Conservation (phyloP, 208 protist species). For the Wallacemonas sp. region DNA sequence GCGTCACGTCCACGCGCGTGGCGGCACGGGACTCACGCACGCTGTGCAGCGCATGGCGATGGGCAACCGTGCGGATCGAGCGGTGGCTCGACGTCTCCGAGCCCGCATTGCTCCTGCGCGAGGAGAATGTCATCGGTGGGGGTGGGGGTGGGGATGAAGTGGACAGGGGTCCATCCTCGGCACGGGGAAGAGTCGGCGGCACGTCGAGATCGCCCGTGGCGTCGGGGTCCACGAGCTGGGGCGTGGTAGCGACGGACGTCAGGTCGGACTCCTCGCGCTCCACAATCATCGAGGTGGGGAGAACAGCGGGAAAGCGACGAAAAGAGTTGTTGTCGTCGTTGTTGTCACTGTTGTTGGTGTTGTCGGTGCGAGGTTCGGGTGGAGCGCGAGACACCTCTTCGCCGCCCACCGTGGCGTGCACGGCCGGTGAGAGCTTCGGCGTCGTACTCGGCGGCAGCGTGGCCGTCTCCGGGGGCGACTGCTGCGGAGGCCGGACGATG, state of each 20-base stretch:
- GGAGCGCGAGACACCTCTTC: too few species aligned
- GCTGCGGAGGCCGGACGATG: too few species aligned
- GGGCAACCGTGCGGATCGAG: conserved; percentile 10
- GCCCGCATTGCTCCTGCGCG: background rate
- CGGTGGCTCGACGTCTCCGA: conserved; percentile 11
- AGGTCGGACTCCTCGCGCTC: background rate
- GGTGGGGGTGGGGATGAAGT: background rate
- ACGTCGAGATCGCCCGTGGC: too few species aligned
- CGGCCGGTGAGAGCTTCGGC: too few species aligned
- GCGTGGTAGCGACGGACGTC: background rate
- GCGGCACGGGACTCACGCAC: background rate
- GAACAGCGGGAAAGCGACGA: too few species aligned
- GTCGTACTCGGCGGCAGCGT: too few species aligned
- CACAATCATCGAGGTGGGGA: background rate
- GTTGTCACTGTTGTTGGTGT: too few species aligned
- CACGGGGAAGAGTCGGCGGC: too few species aligned
- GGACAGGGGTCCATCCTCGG: background rate
- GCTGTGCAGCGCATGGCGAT: conserved; percentile 4
- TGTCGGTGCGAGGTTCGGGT: too few species aligned
- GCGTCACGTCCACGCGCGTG: background rate
- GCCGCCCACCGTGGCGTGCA: too few species aligned
- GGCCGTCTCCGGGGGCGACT: too few species aligned
- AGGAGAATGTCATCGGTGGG: background rate
- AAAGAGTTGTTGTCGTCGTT: too few species aligned
- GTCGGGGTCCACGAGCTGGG: background rate